Conservation (phyloP, 352 stramenopile species). For the Peronospora belbahrii region DNA sequence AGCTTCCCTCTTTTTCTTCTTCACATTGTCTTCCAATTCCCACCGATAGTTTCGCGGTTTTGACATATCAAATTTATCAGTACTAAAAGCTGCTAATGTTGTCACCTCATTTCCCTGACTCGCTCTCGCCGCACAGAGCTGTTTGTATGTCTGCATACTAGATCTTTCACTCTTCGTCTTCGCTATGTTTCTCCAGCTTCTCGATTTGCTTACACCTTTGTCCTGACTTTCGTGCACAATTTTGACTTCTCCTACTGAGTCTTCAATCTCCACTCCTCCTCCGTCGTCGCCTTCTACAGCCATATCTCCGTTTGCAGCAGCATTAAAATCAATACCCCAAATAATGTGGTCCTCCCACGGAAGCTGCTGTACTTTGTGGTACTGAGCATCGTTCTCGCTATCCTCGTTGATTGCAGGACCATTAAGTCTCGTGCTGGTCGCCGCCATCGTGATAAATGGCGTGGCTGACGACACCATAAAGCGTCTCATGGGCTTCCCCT, state of each 20-base stretch:
- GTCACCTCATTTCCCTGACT: not conserved
- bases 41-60: conserved; percentile 72
- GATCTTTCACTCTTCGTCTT: conserved; percentile 8
- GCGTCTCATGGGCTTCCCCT: conserved; percentile 71
- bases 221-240: conserved; percentile 7
- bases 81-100: conserved; percentile 7
- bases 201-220: conserved; percentile 2
- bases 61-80: conserved; percentile 60
- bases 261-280: conserved; percentile 49
- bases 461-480: conserved; percentile 49
- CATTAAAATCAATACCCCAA: conserved; percentile 58
- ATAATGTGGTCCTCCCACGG: conserved; percentile 78
- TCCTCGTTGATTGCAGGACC: conserved; percentile 14
- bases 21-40: conserved; percentile 36
- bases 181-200: not conserved
- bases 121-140: conserved; percentile 27
- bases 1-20: conserved; percentile 5
- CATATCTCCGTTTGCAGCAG: conserved; percentile 14
- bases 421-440: conserved; percentile 4
- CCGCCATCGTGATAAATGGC: conserved; percentile 47
- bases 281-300: conserved; percentile 9
- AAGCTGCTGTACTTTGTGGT: conserved; percentile 76
- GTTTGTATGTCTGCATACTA: conserved; percentile 25
- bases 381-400: conserved; percentile 45
- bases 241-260: conserved; percentile 24